Base-by-base conservation (phyloP, 106 monocot species). In the Acanthochlamys bracteata region DNA sequence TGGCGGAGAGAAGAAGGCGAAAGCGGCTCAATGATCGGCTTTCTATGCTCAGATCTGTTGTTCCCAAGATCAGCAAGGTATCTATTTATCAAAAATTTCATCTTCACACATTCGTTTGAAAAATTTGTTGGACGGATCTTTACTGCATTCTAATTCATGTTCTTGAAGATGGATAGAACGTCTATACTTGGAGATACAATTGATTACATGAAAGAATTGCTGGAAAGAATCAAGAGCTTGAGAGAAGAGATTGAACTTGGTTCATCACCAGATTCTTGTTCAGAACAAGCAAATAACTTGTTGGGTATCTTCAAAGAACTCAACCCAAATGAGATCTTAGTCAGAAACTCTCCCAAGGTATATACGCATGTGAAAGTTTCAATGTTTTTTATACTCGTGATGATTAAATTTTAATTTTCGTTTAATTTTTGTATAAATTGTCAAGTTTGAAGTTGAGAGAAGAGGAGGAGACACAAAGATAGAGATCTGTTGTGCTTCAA, bases 11-110 rank as follows among this genome's bases (percentile, higher is more conserved):
- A 53, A 67, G 96, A 42, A 51, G 96, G 41, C 74, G 96, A 65
- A 98, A 98, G 71, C 68, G 96, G 51, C 88, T 98, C 59, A 98
- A 98, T 58, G 96, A 98, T 54, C 77, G 96, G 24, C 91, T 98
- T 43, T 85, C 96, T 20, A 91, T 98, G 88, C 91, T 98, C 42
- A 72, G 96, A 22, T 98, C 96, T 60, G 83, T 98, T 14, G 96
- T 98, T 7, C 96, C 96, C 17, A 98, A 98, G 83, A 98, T 98
- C 53, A 91, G 88, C 81, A 98, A 98, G 88, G 96, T 91, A 61
- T 10, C 9, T 21, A 52, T 21, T 33, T 20, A 12, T 20, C 9
- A 43, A 13, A 1, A 10, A 51, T 51, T 65, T 52, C 15, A 6
- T 10, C 4, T 53, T 13, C 10, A 14, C 10, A 49, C 1, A 4